These are phyloP conservation scores for Sporobolomyces pararoseus DNA, from an alignment of 768 basidiomycete species.

Conservation along the genomic window DNA sequence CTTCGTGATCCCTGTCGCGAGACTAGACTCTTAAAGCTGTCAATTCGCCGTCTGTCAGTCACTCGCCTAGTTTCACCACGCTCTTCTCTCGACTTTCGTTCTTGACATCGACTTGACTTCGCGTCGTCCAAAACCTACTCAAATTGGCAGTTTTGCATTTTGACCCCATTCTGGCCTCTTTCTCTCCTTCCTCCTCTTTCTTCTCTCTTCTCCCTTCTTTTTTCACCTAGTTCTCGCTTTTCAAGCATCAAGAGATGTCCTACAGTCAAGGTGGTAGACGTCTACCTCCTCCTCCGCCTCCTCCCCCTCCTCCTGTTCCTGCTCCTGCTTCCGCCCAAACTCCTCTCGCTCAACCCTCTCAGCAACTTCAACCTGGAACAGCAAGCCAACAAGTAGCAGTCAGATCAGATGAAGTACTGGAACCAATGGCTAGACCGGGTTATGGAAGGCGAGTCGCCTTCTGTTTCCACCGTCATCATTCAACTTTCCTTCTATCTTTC, in stretches of 20 bases:
- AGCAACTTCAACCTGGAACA: background rate
- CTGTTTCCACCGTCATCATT: background rate
- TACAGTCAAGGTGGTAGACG: background rate
- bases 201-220: too few relatives aligned
- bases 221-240: too few relatives aligned
- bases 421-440: constrained; percentile 2
- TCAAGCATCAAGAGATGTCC: too few relatives aligned
- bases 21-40: too few relatives aligned
- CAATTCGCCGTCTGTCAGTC: too few relatives aligned
- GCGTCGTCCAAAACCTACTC: too few relatives aligned
- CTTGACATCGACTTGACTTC: too few relatives aligned
- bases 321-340: background rate
- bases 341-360: background rate
- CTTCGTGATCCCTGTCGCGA: too few relatives aligned
- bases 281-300: constrained; percentile 2
- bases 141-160: too few relatives aligned
- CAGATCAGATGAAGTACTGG: background rate
- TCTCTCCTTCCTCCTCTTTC: background rate
- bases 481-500: background rate
- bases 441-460: background rate
- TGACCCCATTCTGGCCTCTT: background rate
- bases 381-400: too few relatives aligned
- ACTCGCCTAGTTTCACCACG: too few relatives aligned
- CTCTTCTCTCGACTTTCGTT: too few relatives aligned
- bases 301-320: background rate